Evolutionary conservation across 225 moss, liverwort and hornwort genomes (phyloP).

Genomic region (Anthoceros angustus): DNA sequence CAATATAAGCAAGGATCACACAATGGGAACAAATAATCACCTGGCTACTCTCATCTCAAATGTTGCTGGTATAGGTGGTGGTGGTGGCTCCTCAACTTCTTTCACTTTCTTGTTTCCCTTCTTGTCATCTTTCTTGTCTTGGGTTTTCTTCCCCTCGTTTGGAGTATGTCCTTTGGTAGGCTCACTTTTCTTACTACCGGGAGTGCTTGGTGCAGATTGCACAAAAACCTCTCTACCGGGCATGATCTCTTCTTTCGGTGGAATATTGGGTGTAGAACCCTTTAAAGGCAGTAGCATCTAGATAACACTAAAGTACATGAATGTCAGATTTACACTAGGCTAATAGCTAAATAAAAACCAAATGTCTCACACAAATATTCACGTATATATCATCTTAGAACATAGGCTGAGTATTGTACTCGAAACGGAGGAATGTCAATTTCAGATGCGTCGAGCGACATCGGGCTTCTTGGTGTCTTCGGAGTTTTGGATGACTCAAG

Average conservation of each 20-base stretch:
- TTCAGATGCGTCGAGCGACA: not conserved
- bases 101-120: conserved; percentile 14
- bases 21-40: not conserved
- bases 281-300: not conserved
- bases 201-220: not conserved
- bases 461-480: not conserved
- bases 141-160: not conserved
- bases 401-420: not conserved
- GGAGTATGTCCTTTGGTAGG: not conserved
- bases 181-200: not conserved
- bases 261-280: not conserved
- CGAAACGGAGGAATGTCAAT: not conserved
- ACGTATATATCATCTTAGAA: not conserved
- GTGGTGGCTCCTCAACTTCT: not conserved
- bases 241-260: not conserved
- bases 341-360: not conserved
- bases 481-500: not conserved
- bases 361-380: not conserved
- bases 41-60: not conserved
- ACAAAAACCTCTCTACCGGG: not conserved
- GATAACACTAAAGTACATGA: not conserved
- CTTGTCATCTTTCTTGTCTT: conserved; percentile 14
- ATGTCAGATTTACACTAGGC: not conserved
- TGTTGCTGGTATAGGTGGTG: not conserved
- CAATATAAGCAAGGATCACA: no score